Evolutionary conservation across 495 filamentous ascomycete species (phyloP), one percentile per base, ranked within the genome.

Genomic region (Cladorrhinum samala): DNA sequence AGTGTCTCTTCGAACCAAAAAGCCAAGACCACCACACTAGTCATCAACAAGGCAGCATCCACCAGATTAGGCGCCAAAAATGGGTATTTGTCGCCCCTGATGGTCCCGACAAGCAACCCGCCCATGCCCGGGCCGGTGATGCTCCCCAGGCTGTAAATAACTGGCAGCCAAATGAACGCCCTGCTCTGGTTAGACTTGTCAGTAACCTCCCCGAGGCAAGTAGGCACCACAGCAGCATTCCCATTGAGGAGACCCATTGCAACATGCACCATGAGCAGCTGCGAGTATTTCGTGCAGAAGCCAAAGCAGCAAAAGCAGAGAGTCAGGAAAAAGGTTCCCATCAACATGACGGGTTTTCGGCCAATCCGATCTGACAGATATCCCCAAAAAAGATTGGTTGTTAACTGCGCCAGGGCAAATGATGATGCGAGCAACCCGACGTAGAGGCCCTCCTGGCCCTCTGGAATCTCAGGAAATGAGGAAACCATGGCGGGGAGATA

Each of bases 161-260:
- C 84, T 0, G 93, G 93, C 14, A 98, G 78, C 72, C 92, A 98
- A 2, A 85, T 87, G 62, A 97, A 98, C 0, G 91, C 92, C 44
- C 79, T 79, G 38, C 85, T 89, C 71, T 98, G 93, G 66, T 98
- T 98, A 55, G 86, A 91, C 38, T 87, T 83, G 62, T 97, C 92
- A 1, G 93, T 98, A 52, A 98, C 86, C 67, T 98, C 93, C 9
- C 94, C 93, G 21, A 98, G 73, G 52, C 90, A 93, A 1, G 94
- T 96, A 21, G 89, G 91, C 2, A 98, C 88, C 17, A 97, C 80
- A 5, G 79, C 81, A 2, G 80, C 78, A 58, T 98, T 98, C 9
- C 94, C 93, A 65, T 97, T 97, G 19, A 94, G 82, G 41, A 95
- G 60, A 11, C 93, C 93, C 88, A 96, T 96, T 38, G 92, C 70